These are phyloP conservation scores for Monosporascus sp. DNA, from an alignment of 2,329 filamentous ascomycete genomes.

Conservation along the genomic window DNA sequence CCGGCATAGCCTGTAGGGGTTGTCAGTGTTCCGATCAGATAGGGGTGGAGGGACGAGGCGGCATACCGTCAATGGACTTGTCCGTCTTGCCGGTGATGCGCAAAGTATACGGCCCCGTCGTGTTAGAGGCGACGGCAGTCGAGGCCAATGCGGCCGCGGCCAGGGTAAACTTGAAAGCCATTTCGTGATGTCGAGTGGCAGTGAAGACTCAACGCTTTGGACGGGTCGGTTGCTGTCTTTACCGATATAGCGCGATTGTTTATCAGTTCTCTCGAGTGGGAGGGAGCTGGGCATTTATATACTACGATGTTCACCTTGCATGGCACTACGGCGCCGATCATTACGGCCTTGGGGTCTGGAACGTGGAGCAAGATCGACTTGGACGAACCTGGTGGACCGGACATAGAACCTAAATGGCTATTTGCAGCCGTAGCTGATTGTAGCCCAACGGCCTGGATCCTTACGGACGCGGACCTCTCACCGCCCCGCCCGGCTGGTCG, in stretches of 20 bases:
- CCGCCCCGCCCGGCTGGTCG: not conserved
- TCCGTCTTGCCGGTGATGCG: conserved; percentile 17
- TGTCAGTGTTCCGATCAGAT: not conserved
- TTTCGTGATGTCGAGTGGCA: not conserved
- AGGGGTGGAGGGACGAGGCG: not conserved
- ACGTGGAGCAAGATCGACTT: not conserved
- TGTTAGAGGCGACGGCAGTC: conserved; percentile 10
- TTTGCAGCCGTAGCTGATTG: not conserved
- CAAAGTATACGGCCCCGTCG: conserved; percentile 16
- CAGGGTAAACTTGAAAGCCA: not conserved
- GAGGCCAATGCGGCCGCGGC: conserved; percentile 10
- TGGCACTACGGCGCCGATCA: not conserved
- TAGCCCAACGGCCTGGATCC: not conserved
- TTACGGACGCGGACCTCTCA: not conserved
- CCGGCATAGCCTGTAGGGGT: conserved; percentile 13
- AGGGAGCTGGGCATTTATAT: no score
- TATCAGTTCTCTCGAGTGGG: no score
- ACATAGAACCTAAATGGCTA: not conserved
- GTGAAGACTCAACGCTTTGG: no score
- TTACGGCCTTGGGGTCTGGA: not conserved
- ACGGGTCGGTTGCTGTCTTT: no score
- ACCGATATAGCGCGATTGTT: no score
- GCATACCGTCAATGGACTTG: conserved; percentile 16
- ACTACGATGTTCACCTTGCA: no score
- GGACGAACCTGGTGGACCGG: not conserved